Conservation (phyloP, 208 protist genomes). For the Tritrichomonas musculus region DNA sequence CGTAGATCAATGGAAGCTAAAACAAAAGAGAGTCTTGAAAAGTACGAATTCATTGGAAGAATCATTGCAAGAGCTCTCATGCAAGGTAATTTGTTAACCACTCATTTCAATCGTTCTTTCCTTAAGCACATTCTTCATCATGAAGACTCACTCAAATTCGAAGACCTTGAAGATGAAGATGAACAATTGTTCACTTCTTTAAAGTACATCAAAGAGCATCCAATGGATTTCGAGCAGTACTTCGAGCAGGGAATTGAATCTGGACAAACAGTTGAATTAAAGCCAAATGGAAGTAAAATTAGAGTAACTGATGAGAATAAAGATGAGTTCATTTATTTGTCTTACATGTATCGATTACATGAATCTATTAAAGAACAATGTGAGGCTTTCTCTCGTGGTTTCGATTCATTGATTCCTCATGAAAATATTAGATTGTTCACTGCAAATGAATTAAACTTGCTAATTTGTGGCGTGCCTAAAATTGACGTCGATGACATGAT, state of each 20-base stretch:
- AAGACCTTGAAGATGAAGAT: conserved; percentile 92
- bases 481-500: conserved; percentile 85
- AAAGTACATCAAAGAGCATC: conserved; percentile 78
- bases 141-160: conserved; percentile 67
- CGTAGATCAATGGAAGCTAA: conserved; percentile 86
- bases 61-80: conserved; percentile 66
- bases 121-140: conserved; percentile 93
- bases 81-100: conserved; percentile 80
- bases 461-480: conserved; percentile 89
- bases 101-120: conserved; percentile 88
- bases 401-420: conserved; percentile 84
- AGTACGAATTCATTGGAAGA: conserved; percentile 80
- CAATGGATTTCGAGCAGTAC: too few species aligned
- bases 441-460: conserved; percentile 88
- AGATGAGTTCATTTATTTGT: conserved; percentile 83
- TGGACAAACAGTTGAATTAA: conserved; percentile 74
- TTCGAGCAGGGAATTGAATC: conserved; percentile 73
- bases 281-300: conserved; percentile 75
- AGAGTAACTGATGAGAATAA: conserved; percentile 88
- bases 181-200: conserved; percentile 81
- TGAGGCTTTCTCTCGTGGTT: conserved; percentile 79
- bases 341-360: conserved; percentile 79
- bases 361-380: conserved; percentile 83
- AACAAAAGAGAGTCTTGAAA: conserved; percentile 83
- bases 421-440: conserved; percentile 80